Evolutionary conservation across 129 eudicot genomes (phyloP).

Genomic region (Logfia minima): DNA sequence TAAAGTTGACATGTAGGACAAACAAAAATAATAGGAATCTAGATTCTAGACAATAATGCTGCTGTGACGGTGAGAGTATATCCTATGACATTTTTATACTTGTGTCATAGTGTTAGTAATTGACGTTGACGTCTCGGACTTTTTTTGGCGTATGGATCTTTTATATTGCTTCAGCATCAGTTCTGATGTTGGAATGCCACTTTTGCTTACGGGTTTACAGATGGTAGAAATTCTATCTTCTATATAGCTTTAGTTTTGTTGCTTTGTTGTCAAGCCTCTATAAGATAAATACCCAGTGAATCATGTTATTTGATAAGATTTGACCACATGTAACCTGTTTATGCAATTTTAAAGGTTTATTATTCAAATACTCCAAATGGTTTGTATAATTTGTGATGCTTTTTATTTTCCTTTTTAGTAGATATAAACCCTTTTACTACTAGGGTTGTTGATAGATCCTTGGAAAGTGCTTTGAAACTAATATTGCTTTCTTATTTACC

Average conservation of each 20-base stretch:
- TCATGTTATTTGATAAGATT: conserved; percentile 7
- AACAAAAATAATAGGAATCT: no score
- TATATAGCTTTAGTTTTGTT: neutral
- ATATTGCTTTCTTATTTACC: neutral
- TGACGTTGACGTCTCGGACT: neutral
- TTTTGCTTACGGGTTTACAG: neutral
- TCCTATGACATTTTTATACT: neutral
- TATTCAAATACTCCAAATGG: no score
- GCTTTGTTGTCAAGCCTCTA: neutral
- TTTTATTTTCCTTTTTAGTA: neutral
- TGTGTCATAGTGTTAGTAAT: neutral
- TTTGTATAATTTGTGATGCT: neutral
- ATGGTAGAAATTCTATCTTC: conserved; percentile 10
- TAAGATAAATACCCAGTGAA: conserved; percentile 1
- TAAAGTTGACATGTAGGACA: neutral
- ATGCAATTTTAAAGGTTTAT: no score
- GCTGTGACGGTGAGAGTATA: neutral
- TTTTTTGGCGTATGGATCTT: neutral
- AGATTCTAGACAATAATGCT: neutral
- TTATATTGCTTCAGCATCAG: neutral
- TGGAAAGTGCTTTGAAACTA: neutral
- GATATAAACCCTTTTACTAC: neutral
- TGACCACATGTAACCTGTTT: neutral
- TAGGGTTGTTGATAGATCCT: neutral
- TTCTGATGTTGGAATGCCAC: conserved; percentile 7